phyloP scores from a whole-genome alignment of 495 filamentous ascomycete genomes.

The Hypoxylon perforatum region DNA sequence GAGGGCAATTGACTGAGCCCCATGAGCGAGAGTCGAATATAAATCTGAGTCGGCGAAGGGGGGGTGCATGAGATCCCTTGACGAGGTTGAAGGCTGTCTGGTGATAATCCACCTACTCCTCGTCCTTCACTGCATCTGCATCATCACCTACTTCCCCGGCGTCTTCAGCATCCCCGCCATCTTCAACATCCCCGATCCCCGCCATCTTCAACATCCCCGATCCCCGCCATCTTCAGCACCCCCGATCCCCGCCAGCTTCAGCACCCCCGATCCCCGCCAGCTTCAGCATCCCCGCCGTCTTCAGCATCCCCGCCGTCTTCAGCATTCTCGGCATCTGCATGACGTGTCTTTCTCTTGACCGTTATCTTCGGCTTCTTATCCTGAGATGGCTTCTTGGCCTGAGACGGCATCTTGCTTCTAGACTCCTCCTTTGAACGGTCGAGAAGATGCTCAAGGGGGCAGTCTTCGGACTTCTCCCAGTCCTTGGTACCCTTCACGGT shows the following conservation, averaged over 20 bases:
- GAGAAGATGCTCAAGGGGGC: slow-evolving; percentile 62
- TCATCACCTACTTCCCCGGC: neutral
- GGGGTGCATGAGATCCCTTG: too few species aligned
- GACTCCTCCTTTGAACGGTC: slow-evolving; percentile 45
- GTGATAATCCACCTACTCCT: neutral
- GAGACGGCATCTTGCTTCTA: slow-evolving; percentile 21
- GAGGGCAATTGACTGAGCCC: too few species aligned
- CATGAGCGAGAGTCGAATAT: too few species aligned
- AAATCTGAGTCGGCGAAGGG: too few species aligned
- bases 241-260: neutral
- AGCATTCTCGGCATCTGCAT: neutral
- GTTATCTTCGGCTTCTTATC: slow-evolving; percentile 2
- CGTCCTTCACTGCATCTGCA: neutral
- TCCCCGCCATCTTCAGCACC: neutral
- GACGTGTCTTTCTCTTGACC: neutral
- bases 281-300: neutral
- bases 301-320: neutral
- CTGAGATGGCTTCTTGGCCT: too few species aligned
- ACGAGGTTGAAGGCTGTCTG: neutral
- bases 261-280: too few species aligned
- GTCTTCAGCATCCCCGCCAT: neutral
- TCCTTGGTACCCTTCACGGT: slow-evolving; percentile 58
- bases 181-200: too few species aligned
- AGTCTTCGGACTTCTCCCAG: slow-evolving; percentile 51
- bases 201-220: neutral